phyloP scores from a whole-genome alignment of 2,329 filamentous ascomycete species.

The Cordyceps militaris region DNA sequence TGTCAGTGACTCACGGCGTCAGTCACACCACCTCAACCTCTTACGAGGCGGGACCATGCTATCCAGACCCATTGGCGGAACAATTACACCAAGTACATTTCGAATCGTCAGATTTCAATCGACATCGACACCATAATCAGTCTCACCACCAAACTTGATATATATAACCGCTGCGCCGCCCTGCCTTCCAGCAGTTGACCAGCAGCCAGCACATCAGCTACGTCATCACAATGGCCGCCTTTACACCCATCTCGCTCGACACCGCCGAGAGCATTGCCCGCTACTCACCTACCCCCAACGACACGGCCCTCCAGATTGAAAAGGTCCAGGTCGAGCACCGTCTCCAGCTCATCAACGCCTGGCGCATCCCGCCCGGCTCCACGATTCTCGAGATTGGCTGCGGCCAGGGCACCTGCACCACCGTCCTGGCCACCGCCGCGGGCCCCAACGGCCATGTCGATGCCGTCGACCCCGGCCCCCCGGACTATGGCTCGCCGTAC shows the following conservation, averaged over 20 bases:
- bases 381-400: constrained; percentile 51
- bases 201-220: background rate
- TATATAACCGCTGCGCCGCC: background rate
- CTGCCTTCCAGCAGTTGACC: background rate
- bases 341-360: constrained; percentile 28
- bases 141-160: background rate
- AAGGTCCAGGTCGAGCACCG: constrained; percentile 28
- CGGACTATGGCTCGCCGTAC: constrained; percentile 43
- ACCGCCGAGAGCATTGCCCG: constrained; percentile 6
- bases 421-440: constrained; percentile 42
- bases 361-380: constrained; percentile 30
- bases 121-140: background rate
- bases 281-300: constrained; percentile 6
- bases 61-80: background rate
- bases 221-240: constrained; percentile 5
- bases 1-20: constrained; percentile 5
- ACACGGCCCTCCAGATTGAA: constrained; percentile 16
- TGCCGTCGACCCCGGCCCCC: constrained; percentile 44
- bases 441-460: constrained; percentile 38
- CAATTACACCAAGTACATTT: background rate
- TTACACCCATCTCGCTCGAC: constrained; percentile 8
- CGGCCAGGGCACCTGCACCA: constrained; percentile 52
- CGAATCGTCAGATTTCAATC: constrained; percentile 5
- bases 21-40: background rate
- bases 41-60: background rate